phyloP scores from a whole-genome alignment of 306 rosid species.

The Mucuna pruriens region DNA sequence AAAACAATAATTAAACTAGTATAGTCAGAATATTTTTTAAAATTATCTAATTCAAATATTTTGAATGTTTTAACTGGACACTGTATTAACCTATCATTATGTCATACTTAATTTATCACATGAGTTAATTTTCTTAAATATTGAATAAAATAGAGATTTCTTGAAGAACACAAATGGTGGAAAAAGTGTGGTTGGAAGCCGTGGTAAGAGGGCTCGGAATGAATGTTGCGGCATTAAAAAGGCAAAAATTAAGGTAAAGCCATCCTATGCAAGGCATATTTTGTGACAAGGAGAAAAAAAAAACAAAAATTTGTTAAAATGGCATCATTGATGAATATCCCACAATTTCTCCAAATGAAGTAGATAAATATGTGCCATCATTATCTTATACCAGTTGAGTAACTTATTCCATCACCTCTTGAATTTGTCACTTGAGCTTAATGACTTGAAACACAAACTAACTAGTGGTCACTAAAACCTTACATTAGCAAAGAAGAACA shows the following conservation, averaged over 20 bases:
- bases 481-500: constrained; percentile 28
- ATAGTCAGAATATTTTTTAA: too few species aligned
- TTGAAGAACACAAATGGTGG: too few species aligned
- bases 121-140: not conserved
- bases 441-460: constrained; percentile 39
- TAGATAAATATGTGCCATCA: constrained; percentile 23
- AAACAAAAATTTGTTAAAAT: not conserved
- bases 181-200: too few species aligned
- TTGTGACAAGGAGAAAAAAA: not conserved
- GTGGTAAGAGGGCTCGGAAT: too few species aligned
- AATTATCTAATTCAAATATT: too few species aligned
- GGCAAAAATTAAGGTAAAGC: too few species aligned
- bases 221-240: too few species aligned
- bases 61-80: too few species aligned
- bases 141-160: not conserved
- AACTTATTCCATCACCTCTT: constrained; percentile 45
- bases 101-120: too few species aligned
- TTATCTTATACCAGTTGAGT: constrained; percentile 5
- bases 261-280: not conserved
- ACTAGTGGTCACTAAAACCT: constrained; percentile 32
- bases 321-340: constrained; percentile 8
- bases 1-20: too few species aligned
- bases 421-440: constrained; percentile 46
- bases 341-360: constrained; percentile 1
- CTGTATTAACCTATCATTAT: too few species aligned